Percentiles rank a stretch among this genome's conserved stretches.
These are phyloP conservation scores for Boletus fagicola DNA, from an alignment of 768 basidiomycete species.

Conservation along the genomic window DNA sequence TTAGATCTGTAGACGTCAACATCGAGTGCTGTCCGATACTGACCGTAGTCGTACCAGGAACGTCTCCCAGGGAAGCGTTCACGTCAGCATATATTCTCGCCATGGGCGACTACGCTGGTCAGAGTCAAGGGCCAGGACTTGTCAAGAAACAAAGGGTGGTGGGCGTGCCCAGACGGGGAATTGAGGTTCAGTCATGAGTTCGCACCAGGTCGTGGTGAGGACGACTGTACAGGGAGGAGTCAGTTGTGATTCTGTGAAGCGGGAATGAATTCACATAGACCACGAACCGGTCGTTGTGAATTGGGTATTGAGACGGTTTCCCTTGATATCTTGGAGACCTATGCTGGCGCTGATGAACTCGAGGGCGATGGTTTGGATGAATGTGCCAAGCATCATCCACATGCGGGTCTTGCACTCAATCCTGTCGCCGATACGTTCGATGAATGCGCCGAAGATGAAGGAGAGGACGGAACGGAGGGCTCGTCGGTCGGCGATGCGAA, in stretches of 20 bases:
- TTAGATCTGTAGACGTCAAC: conserved; percentile 1
- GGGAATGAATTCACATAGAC: no score
- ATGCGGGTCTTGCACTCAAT: conserved; percentile 52
- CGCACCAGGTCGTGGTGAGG: no score
- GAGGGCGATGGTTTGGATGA: no score
- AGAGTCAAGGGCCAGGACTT: conserved; percentile 20
- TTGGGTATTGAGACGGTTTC: no score
- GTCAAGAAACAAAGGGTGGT: conserved; percentile 16
- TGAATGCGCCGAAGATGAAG: conserved; percentile 66
- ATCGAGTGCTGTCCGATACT: conserved; percentile 12
- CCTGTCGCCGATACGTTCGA: conserved; percentile 45
- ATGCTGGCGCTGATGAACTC: no score
- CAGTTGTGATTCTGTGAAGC: no score
- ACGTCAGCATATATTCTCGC: conserved; percentile 55
- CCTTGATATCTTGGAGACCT: no score
- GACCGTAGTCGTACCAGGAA: conserved; percentile 65
- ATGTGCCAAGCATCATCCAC: no score
- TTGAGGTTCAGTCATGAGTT: conserved; percentile 12
- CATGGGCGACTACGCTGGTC: conserved; percentile 31
- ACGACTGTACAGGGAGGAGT: no score
- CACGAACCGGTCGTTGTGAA: no score
- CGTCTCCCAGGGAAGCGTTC: conserved; percentile 55
- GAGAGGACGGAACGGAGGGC: conserved; percentile 74
- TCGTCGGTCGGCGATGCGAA: conserved; percentile 83
- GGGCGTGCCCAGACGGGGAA: conserved; percentile 24